phyloP scores from a whole-genome alignment of 345 rosid genomes.

The Dipteronia sinensis region DNA sequence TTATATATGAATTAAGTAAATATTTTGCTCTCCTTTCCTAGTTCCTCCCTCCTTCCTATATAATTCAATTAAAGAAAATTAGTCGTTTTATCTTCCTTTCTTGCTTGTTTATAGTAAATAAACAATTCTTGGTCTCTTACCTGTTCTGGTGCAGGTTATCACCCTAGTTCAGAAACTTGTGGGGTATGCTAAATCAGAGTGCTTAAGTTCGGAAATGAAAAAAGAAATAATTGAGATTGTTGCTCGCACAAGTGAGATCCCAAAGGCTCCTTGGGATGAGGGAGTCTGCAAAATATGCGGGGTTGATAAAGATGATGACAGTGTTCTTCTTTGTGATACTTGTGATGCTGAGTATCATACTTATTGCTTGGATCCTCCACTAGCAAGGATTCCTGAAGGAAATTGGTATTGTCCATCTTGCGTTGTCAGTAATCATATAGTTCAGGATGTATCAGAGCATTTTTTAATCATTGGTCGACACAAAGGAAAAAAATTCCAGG shows the following conservation, averaged over 20 bases:
- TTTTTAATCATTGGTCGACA: conserved; percentile 42
- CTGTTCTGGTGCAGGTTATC: conserved; percentile 58
- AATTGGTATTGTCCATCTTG: conserved; percentile 99
- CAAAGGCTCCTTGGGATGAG: conserved; percentile 99
- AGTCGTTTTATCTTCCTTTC: conserved; percentile 6
- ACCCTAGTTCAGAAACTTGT: conserved; percentile 62
- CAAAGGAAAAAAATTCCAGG: conserved; percentile 62
- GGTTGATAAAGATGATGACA: conserved; percentile 94
- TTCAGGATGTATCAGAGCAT: conserved; percentile 51
- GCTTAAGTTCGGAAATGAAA: conserved; percentile 57
- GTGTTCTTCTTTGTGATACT: conserved; percentile 94
- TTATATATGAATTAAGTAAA: neutral
- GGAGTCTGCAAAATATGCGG: conserved; percentile 99
- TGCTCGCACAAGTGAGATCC: conserved; percentile 67
- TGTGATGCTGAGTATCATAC: conserved; percentile 98
- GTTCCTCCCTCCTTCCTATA: neutral
- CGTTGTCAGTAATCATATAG: conserved; percentile 50
- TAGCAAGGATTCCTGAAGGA: conserved; percentile 93
- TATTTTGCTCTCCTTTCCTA: neutral
- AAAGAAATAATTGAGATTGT: conserved; percentile 69
- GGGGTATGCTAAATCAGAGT: conserved; percentile 59
- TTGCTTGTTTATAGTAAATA: conserved; percentile 13
- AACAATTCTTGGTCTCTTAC: conserved; percentile 5
- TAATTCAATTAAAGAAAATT: neutral
- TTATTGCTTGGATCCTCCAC: conserved; percentile 97